Evolutionary conservation across 176 grass and related monocot species (phyloP).

Genomic region (Phoenix roebelenii): DNA sequence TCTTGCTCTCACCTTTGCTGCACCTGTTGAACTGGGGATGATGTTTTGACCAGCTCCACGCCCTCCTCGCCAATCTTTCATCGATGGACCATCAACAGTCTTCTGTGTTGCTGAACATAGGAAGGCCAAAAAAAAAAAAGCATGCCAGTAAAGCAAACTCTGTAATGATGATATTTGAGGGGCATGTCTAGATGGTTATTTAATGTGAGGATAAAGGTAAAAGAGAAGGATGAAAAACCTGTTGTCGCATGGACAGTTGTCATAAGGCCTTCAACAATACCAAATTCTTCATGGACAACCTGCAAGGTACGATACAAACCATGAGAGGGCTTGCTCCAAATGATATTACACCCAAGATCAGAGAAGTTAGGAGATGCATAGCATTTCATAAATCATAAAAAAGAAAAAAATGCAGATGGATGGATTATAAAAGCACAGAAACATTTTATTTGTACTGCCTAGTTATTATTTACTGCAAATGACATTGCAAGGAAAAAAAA

Average conservation of each 20-base stretch:
- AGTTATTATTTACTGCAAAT: no score
- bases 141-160: not conserved
- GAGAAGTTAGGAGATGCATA: no score
- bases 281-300: conserved; percentile 98
- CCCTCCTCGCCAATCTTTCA: conserved; percentile 96
- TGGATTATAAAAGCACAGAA: no score
- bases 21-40: conserved; percentile 97
- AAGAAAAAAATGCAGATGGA: no score
- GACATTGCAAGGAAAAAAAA: no score
- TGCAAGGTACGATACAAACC: conserved; percentile 14
- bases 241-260: conserved; percentile 98
- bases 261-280: conserved; percentile 95
- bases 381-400: no score
- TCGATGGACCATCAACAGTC: conserved; percentile 90
- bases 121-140: not conserved
- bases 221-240: conserved; percentile 26
- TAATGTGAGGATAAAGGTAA: no score
- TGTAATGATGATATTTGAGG: no score
- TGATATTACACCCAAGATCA: no score
- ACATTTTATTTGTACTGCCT: no score
- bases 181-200: no score
- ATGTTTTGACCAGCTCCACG: conserved; percentile 97
- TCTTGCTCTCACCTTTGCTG: conserved; percentile 65
- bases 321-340: not conserved
- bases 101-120: conserved; percentile 78